Base-by-base conservation (phyloP, 148 eudicot species). In the Fagopyrum tataricum region DNA sequence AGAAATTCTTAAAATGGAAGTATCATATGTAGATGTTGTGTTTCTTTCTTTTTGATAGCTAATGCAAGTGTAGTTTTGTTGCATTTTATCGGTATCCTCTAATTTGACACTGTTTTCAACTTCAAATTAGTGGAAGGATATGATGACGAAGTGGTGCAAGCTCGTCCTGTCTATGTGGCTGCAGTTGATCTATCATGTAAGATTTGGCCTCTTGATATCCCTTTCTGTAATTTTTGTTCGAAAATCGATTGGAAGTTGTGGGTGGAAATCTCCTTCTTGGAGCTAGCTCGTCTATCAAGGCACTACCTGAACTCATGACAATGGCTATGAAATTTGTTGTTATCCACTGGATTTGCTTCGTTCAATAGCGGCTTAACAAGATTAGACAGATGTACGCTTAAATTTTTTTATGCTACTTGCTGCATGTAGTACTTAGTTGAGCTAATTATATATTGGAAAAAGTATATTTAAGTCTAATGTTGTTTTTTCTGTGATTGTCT, bases 131-230 rank as follows among this genome's bases (percentile, higher is more conserved):
- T 84, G 77, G 96, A 90, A 75, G 96, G 85, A 69, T 72, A 72
- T 47, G 90, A 86, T 44, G 96, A 84, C 70, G 95, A 85, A 75
- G 82, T 79, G 70, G 83, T 87, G 90, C 88, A 90, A 84, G 92
- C 92, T 74, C 82, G 90, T 72, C 96, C 96, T 11, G 96, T 90
- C 17, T 90, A 88, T 77, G 96, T 90, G 72, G 96, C 92, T 24
- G 92, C 90, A 10, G 89, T 90, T 55, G 96, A 90, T 84, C 77
- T 90, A 78, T 83, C 96, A 49, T 93, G 98, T 93, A 85, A 90
- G 97, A 78, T 81, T 47, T 61, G 6, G 44, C 42, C 53, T 42
- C 46, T 10, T 47, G 51, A 20, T 14, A 20, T 42, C 5, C 21
- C 24, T 18, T 53, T 18, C 18, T 53, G 59, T 53, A 18, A 31